Conservation (phyloP, 2,329 filamentous ascomycete genomes). For the Monosporascus sp. region DNA sequence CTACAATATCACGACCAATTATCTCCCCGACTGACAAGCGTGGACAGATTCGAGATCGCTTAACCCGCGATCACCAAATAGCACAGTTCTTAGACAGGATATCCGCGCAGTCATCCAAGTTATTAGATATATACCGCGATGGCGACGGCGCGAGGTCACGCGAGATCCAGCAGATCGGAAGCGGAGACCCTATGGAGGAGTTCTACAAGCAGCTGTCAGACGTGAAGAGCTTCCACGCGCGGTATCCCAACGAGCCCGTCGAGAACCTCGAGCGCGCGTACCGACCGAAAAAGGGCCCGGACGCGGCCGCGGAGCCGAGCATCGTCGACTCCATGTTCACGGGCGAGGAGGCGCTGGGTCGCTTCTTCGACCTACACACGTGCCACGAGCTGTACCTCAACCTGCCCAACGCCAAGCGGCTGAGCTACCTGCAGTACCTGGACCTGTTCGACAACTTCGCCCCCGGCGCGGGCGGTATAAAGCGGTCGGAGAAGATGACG, state of each 20-base stretch:
- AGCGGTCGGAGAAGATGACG: slow-evolving; percentile 78
- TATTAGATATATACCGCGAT: slow-evolving; percentile 82
- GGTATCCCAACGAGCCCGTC: slow-evolving; percentile 89
- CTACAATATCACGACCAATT: neutral
- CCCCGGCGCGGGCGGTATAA: slow-evolving; percentile 67
- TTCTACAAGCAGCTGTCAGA: slow-evolving; percentile 82
- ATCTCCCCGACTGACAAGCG: slow-evolving; percentile 16
- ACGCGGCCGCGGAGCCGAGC: slow-evolving; percentile 56
- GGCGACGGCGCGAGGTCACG: slow-evolving; percentile 63
- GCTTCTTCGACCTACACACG: slow-evolving; percentile 82
- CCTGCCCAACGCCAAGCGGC: slow-evolving; percentile 75
- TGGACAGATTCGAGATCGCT: slow-evolving; percentile 72
- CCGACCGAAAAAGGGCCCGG: slow-evolving; percentile 60
- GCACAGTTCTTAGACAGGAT: slow-evolving; percentile 82
- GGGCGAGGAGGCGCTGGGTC: slow-evolving; percentile 88
- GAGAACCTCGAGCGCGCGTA: slow-evolving; percentile 95
- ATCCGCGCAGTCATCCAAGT: slow-evolving; percentile 73
- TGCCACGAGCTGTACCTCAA: slow-evolving; percentile 89
- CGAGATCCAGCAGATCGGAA: slow-evolving; percentile 79
- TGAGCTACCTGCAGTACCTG: slow-evolving; percentile 89
- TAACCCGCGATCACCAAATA: slow-evolving; percentile 90
- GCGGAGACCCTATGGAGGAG: slow-evolving; percentile 80
- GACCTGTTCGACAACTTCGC: slow-evolving; percentile 85
- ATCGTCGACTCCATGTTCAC: slow-evolving; percentile 90
- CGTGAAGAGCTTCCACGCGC: slow-evolving; percentile 81